A percentile compares a stretch with the other conserved stretches of the same genome.
phyloP scores from a whole-genome alignment of 257 asterid genomes.

The Apocynum venetum region DNA sequence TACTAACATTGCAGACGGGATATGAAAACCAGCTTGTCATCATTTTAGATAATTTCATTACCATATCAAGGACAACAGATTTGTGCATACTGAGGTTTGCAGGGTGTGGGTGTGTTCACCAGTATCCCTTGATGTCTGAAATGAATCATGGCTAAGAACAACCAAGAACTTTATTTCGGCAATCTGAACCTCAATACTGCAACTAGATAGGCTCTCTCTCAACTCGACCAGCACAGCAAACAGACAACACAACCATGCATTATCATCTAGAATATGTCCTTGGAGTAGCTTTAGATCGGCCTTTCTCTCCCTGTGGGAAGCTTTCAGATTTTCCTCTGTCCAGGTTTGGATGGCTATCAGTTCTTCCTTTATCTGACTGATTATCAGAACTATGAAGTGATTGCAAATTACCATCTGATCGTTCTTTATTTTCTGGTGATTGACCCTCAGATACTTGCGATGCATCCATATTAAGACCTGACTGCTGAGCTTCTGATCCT shows the following conservation, averaged over 20 bases:
- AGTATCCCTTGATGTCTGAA: background rate
- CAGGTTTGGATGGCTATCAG: conserved; percentile 37
- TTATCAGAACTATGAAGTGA: conserved; percentile 10
- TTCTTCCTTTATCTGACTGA: conserved; percentile 34
- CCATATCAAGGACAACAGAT: conserved; percentile 15
- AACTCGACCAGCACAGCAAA: background rate
- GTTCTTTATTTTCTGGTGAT: conserved; percentile 32
- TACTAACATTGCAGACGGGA: background rate
- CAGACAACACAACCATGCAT: conserved; percentile 19
- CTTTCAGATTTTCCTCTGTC: conserved; percentile 64
- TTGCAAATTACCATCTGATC: conserved; percentile 19
- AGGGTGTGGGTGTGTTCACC: conserved; percentile 3
- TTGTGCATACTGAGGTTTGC: conserved; percentile 10
- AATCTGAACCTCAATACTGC: background rate
- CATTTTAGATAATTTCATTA: conserved; percentile 10
- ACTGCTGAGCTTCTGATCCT: conserved; percentile 30
- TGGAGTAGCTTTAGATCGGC: conserved; percentile 39
- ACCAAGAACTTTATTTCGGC: background rate
- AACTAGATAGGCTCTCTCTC: background rate
- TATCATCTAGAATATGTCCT: conserved; percentile 66
- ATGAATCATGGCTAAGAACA: background rate
- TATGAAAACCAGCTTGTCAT: conserved; percentile 15
- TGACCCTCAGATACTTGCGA: conserved; percentile 37
- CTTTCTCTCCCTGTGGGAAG: conserved; percentile 49
- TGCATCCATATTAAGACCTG: conserved; percentile 23